Base-by-base conservation (phyloP, 2,329 filamentous ascomycete genomes). In the Fusarium verticillioides region DNA sequence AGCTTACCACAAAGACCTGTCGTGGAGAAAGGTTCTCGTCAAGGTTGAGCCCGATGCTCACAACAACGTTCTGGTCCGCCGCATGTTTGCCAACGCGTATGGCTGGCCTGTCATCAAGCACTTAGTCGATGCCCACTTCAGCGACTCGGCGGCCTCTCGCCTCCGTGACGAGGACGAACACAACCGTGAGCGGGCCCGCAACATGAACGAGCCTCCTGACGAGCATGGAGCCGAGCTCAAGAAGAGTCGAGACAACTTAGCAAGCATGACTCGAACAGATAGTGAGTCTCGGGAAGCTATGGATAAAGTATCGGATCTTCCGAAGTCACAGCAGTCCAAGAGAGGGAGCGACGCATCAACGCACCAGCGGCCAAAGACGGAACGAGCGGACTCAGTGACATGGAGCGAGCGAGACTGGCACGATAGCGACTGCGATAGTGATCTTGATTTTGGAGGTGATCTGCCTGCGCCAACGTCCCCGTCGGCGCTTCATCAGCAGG, bases 51-150 rank as follows among this genome's bases (percentile, higher is more conserved):
- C 96, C 0, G 96, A 99, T 82, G 96, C 96, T 1, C 96, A 99
- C 84, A 99, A 99, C 83, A 99, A 99, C 82, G 97, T 99, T 75
- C 93, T 98, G 68, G 96, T 99, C 30, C 92, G 96, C 21, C 92
- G 96, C 63, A 97, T 95, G 92, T 99, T 99, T 81, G 92, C 95
- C 63, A 99, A 99, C 79, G 96, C 96, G 1, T 97, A 97, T 77
- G 96, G 96, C 5, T 99, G 96, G 96, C 96, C 96, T 1, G 96
- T 99, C 2, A 86, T 98, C 56, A 95, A 98, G 83, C 96, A 99
- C 82, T 84, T 98, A 26, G 96, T 96, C 59, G 95, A 98, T 78
- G 95, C 94, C 0, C 96, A 99, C 83, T 99, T 99, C 80, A 93
- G 91, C 60, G 93, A 97, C 79, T 91, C 90, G 2, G 81, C 79